These are phyloP conservation scores for Colletotrichum tropicale DNA, from an alignment of 2,329 filamentous ascomycete genomes.

Conservation along the genomic window DNA sequence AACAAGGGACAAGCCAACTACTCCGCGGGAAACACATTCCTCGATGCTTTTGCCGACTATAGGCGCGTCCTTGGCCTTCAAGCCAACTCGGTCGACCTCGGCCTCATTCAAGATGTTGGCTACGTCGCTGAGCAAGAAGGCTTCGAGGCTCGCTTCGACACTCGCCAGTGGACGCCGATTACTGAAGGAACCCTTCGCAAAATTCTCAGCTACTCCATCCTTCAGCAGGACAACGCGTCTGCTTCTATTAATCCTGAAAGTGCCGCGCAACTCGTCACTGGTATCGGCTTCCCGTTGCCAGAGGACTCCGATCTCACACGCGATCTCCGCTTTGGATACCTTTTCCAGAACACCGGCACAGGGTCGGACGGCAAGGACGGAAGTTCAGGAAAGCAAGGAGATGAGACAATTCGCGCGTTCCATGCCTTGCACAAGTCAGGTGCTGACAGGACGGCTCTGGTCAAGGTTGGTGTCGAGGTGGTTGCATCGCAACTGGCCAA, in stretches of 20 bases:
- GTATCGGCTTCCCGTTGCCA: slow-evolving; percentile 27
- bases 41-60: slow-evolving; percentile 33
- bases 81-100: background rate
- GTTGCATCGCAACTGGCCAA: slow-evolving; percentile 26
- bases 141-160: background rate
- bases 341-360: background rate
- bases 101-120: background rate
- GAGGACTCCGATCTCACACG: slow-evolving; percentile 24
- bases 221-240: slow-evolving; percentile 25
- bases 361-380: background rate
- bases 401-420: background rate
- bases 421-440: slow-evolving; percentile 26
- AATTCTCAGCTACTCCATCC: slow-evolving; percentile 30
- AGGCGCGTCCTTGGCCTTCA: background rate
- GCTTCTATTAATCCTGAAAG: slow-evolving; percentile 1
- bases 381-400: background rate
- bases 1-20: slow-evolving; percentile 38
- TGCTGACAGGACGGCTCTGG: slow-evolving; percentile 18
- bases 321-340: slow-evolving; percentile 3
- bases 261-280: slow-evolving; percentile 28
- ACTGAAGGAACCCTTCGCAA: slow-evolving; percentile 30
- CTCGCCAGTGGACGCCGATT: slow-evolving; percentile 20
- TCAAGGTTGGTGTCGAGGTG: slow-evolving; percentile 24
- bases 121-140: background rate
- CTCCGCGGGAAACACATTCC: slow-evolving; percentile 34